These are phyloP conservation scores for Tubosaeta sp. DNA, from an alignment of 768 basidiomycete species.

Conservation along the genomic window DNA sequence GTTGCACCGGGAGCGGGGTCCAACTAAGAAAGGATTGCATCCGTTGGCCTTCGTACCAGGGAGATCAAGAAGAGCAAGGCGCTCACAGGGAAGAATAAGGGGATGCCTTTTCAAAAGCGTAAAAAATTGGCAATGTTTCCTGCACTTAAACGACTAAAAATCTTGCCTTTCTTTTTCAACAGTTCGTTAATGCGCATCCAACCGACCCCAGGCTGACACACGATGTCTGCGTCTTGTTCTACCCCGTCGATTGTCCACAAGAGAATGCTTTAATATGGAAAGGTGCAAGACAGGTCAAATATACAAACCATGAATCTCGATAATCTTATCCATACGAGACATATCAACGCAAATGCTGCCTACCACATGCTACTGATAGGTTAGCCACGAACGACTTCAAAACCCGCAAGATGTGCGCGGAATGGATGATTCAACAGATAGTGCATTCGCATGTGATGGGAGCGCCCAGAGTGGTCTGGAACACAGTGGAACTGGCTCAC, in stretches of 20 bases:
- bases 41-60: neutral
- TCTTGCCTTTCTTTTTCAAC: constrained; percentile 54
- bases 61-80: neutral
- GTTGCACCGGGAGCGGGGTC: constrained; percentile 79
- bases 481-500: constrained; percentile 32
- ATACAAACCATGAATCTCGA: constrained; percentile 63
- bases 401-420: neutral
- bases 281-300: neutral
- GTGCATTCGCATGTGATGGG: neutral
- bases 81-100: constrained; percentile 78
- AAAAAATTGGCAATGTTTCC: neutral
- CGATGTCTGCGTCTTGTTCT: constrained; percentile 70
- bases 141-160: neutral
- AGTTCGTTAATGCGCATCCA: constrained; percentile 74
- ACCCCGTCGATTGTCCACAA: neutral
- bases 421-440: neutral
- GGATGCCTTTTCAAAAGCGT: constrained; percentile 46
- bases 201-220: constrained; percentile 67
- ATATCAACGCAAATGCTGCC: constrained; percentile 82
- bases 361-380: constrained; percentile 10
- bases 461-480: neutral
- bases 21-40: constrained; percentile 38
- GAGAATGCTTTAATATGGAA: neutral
- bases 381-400: neutral
- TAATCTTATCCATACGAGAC: constrained; percentile 71